phyloP scores from a whole-genome alignment of 2,329 filamentous ascomycete genomes.

The Xylaria sp. region DNA sequence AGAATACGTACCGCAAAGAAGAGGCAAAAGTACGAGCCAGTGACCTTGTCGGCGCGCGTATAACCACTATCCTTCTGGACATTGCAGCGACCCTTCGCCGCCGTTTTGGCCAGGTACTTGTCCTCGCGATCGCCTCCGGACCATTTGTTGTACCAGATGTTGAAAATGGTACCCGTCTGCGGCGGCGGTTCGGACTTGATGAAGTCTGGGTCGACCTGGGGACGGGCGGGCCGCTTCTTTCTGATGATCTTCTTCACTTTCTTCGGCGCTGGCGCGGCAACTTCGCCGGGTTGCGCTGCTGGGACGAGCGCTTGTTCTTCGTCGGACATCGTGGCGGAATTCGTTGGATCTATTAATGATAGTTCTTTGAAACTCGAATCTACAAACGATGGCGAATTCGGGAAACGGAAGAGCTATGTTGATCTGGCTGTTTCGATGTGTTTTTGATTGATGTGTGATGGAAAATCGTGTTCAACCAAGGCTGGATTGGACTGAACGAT shows the following conservation, averaged over 20 bases:
- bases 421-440: background rate
- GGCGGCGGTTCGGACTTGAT: constrained; percentile 80
- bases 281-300: constrained; percentile 35
- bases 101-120: constrained; percentile 76
- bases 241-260: constrained; percentile 90
- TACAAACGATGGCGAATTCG: background rate
- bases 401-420: background rate
- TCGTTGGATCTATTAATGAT: constrained; percentile 1
- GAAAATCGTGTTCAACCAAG: background rate
- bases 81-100: constrained; percentile 81
- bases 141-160: constrained; percentile 99
- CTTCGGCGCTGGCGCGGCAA: constrained; percentile 44
- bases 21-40: constrained; percentile 85
- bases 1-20: constrained; percentile 59
- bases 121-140: constrained; percentile 91
- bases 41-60: constrained; percentile 68
- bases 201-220: constrained; percentile 80
- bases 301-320: constrained; percentile 29
- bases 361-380: background rate
- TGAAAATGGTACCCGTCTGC: constrained; percentile 93
- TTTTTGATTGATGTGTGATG: background rate
- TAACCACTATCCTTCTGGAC: constrained; percentile 74
- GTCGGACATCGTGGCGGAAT: constrained; percentile 26
- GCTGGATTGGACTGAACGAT: background rate
- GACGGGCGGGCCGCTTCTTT: constrained; percentile 78